Evolutionary conservation across 108 stramenopile species (phyloP).

Genomic region (Skeletonema costatum): DNA sequence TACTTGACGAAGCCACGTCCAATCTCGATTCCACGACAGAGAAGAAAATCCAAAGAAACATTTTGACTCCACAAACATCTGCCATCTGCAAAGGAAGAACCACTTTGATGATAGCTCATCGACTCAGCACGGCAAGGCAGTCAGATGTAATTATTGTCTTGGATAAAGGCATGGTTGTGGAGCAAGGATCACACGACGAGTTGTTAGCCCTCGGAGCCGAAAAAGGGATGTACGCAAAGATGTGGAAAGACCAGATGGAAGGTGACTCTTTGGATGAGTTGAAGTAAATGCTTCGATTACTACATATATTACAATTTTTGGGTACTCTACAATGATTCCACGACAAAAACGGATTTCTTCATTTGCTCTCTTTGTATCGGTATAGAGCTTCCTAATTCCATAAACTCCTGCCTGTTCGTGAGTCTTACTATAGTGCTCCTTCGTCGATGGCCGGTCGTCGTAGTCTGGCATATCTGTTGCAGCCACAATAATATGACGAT

Average conservation of each 20-base stretch:
- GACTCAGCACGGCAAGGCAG: conserved; percentile 67
- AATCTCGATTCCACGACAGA: conserved; percentile 85
- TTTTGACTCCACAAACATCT: conserved; percentile 44
- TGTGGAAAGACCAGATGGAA: conserved; percentile 52
- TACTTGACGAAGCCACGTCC: conserved; percentile 88
- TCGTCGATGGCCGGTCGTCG: conserved; percentile 57
- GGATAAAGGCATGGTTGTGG: conserved; percentile 47
- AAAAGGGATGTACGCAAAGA: conserved; percentile 44
- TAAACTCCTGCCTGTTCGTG: conserved; percentile 55
- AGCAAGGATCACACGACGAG: conserved; percentile 53
- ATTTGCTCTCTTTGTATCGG: conserved; percentile 48
- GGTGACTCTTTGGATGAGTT: conserved; percentile 29
- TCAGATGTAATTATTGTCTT: conserved; percentile 71
- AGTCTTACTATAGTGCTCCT: conserved; percentile 64
- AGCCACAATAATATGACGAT: conserved; percentile 58
- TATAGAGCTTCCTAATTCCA: conserved; percentile 56
- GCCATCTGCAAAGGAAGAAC: conserved; percentile 50
- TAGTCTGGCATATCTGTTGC: conserved; percentile 76
- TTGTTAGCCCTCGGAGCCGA: conserved; percentile 23
- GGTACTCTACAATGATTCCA: conserved; percentile 32
- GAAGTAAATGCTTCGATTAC: conserved; percentile 10
- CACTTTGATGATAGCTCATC: conserved; percentile 79
- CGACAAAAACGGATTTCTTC: conserved; percentile 61
- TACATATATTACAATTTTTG: not conserved
- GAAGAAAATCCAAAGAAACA: conserved; percentile 39